phyloP scores from a whole-genome alignment of 768 basidiomycete genomes.

The Saitozyma sp. region DNA sequence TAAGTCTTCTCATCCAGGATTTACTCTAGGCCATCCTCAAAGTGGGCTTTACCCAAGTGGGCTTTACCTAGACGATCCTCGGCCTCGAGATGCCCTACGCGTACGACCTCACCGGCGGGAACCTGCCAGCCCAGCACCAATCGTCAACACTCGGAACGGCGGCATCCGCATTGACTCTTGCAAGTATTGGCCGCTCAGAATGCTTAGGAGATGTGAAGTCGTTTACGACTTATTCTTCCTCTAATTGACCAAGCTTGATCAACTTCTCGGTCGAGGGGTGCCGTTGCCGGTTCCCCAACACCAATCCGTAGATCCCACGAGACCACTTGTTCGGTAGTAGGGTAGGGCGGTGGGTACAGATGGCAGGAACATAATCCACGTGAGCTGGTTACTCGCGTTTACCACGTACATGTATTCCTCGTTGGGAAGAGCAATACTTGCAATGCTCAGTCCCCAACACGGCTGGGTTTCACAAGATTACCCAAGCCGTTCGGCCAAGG shows the following conservation, averaged over 20 bases:
- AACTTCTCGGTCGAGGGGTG: slow-evolving; percentile 62
- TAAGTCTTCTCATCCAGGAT: no score
- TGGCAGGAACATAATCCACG: slow-evolving; percentile 88
- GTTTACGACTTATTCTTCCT: slow-evolving; percentile 78
- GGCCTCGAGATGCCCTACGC: no score
- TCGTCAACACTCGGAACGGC: no score
- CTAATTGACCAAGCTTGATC: slow-evolving; percentile 79
- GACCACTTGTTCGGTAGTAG: slow-evolving; percentile 90
- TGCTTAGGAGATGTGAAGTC: no score
- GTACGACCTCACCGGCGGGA: no score
- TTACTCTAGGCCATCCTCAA: no score
- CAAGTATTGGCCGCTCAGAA: no score
- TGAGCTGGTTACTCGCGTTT: slow-evolving; percentile 83
- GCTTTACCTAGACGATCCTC: no score
- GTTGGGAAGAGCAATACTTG: slow-evolving; percentile 85
- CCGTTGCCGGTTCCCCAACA: slow-evolving; percentile 64
- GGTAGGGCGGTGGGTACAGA: slow-evolving; percentile 87
- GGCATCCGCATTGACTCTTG: no score
- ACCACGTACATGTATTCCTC: slow-evolving; percentile 73
- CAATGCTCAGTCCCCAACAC: slow-evolving; percentile 86
- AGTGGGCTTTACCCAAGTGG: no score
- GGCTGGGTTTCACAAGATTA: slow-evolving; percentile 68
- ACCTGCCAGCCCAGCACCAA: no score
- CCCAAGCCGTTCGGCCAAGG: no score
- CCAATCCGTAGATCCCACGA: slow-evolving; percentile 82